Evolutionary conservation across 148 eudicot genomes (phyloP), one percentile per base, ranked within the genome.

Genomic region (Nepenthes gracilis): DNA sequence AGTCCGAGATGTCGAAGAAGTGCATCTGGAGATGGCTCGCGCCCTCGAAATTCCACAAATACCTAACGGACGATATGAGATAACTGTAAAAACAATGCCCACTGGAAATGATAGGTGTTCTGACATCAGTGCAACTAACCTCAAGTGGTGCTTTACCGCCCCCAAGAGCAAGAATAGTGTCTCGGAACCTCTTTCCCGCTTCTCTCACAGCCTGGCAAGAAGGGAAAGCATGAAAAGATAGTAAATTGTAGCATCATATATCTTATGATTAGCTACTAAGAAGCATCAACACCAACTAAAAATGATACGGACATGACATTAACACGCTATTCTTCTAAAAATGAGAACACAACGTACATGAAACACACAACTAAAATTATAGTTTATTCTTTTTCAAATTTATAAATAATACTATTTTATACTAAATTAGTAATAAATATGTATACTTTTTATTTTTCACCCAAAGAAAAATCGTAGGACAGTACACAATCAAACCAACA

Each of bases 11-110:
- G 96, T 72, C 98, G 81, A 13, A 92, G 87, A 72, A 92, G 85
- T 9, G 98, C 78, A 61, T 92, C 91, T 0, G 98, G 98, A 38
- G 98, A 92, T 47, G 98, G 98, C 74, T 92, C 98, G 9, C 98
- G 85, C 36, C 98, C 98, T 57, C 94, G 81, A 72, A 92, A 92
- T 74, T 85, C 85, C 59, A 88, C 94, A 71, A 92, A 92, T 9
- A 92, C 98, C 96, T 92, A 23, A 23, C 23, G 23, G 23, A 23
- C 23, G 78, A 33, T 5, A 8, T 34, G 35, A 23, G 64, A 64
- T 4, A 54, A n/a, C 4, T 4, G 8, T 8, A 40, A 40, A 40
- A 3, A 3, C 45, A 40, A 40, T 40, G 8, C 8, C 45, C 8
- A 40, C 4, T 40, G 45, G 6, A 40, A 40, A 8, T 40, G 23